phyloP scores from a whole-genome alignment of 2,329 filamentous ascomycete genomes.

The Cladosporium sp. region DNA sequence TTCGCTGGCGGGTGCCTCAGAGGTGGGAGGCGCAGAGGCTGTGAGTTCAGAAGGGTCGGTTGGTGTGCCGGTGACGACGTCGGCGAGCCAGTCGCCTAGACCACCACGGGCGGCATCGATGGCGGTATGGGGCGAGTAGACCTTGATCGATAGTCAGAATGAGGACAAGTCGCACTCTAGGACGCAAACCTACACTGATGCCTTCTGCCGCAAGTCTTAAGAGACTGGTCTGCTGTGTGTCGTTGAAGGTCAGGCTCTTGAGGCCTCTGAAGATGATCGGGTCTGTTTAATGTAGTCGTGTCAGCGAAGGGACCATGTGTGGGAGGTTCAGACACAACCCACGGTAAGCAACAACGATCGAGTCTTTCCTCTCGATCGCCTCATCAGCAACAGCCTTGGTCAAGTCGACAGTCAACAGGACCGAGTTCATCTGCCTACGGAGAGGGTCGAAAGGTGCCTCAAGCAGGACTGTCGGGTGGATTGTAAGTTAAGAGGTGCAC shows the following conservation, averaged over 20 bases:
- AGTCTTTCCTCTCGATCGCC: constrained; percentile 71
- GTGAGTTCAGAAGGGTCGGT: constrained; percentile 23
- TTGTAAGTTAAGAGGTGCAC: constrained; percentile 4
- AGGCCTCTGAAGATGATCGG: constrained; percentile 94
- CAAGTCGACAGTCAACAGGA: constrained; percentile 83
- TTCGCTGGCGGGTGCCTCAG: constrained; percentile 5
- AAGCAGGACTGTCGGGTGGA: constrained; percentile 53
- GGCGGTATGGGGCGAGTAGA: constrained; percentile 94
- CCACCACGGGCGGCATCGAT: constrained; percentile 82
- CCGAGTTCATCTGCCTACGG: constrained; percentile 59
- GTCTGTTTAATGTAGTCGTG: constrained; percentile 50
- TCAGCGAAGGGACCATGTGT: constrained; percentile 19
- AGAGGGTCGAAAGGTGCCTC: constrained; percentile 62
- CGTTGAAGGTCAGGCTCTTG: constrained; percentile 78
- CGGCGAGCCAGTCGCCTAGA: constrained; percentile 90
- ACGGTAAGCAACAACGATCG: constrained; percentile 88
- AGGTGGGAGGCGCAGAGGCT: constrained; percentile 6
- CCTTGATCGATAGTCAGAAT: constrained; percentile 36
- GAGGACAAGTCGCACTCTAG: constrained; percentile 88
- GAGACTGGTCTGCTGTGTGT: constrained; percentile 83
- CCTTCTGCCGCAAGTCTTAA: constrained; percentile 77
- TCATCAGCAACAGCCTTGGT: constrained; percentile 86
- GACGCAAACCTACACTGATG: constrained; percentile 68
- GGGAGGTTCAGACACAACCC: constrained; percentile 32
- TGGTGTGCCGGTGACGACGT: constrained; percentile 65